Percentiles rank a stretch among this genome's conserved stretches.
Conservation (phyloP, 192 early-diverging fungal genomes). For the Coemansia sp. region DNA sequence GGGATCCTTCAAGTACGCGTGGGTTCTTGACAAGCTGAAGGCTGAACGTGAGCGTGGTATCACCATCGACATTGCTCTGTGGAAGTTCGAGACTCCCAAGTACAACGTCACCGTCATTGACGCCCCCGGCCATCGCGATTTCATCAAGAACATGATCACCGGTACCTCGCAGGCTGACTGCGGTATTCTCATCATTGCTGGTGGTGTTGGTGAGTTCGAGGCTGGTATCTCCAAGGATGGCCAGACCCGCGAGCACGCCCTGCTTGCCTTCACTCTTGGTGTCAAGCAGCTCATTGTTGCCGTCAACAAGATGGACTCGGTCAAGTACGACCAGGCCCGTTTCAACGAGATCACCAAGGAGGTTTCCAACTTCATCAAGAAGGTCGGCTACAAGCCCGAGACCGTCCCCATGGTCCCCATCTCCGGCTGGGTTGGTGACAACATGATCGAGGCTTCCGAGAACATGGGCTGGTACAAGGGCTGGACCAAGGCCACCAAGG, state of each 20-base stretch:
- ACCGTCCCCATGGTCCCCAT: conserved; percentile 94
- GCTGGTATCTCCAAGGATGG: conserved; percentile 99
- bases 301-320: conserved; percentile 99
- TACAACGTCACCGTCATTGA: conserved; percentile 98
- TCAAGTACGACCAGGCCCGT: conserved; percentile 92
- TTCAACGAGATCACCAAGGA: conserved; percentile 97
- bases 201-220: conserved; percentile 88
- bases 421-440: conserved; percentile 98
- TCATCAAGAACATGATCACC: conserved; percentile 99
- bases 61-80: conserved; percentile 97
- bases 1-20: conserved; percentile 99
- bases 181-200: conserved; percentile 94
- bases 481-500: conserved; percentile 90
- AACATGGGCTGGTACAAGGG: conserved; percentile 99
- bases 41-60: conserved; percentile 99
- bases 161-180: conserved; percentile 98
- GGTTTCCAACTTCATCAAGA: conserved; percentile 93
- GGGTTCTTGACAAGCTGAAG: conserved; percentile 99
- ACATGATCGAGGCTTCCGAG: conserved; percentile 91
- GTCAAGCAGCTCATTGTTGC: conserved; percentile 98
- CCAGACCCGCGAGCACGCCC: conserved; percentile 99
- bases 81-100: conserved; percentile 97
- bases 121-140: conserved; percentile 99
- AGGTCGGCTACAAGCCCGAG: conserved; percentile 94
- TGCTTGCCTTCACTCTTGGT: conserved; percentile 97